phyloP scores from a whole-genome alignment of 345 rosid species.

The Cochlearia excelsa region DNA sequence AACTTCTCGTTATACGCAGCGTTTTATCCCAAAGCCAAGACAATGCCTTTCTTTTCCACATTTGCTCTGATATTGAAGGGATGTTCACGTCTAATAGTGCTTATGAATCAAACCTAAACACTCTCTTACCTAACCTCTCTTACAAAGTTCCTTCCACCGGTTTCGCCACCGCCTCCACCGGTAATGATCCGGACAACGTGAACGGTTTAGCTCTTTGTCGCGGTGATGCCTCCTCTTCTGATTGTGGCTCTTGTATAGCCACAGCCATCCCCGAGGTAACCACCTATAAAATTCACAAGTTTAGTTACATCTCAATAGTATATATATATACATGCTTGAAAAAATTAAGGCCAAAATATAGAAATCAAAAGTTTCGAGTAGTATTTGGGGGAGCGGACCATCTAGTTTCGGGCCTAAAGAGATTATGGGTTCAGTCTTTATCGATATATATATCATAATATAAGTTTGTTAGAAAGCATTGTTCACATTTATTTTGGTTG shows the following conservation, averaged over 20 bases:
- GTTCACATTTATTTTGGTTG: no score
- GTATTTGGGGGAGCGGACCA: no score
- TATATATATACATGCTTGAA: no score
- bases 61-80: conserved; percentile 43
- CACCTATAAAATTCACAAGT: not conserved
- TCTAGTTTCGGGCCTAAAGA: no score
- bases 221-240: conserved; percentile 48
- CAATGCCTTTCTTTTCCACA: conserved; percentile 42
- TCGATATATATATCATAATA: no score
- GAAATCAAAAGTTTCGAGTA: no score
- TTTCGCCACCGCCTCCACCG: conserved; percentile 41
- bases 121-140: conserved; percentile 40
- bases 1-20: conserved; percentile 13
- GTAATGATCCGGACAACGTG: conserved; percentile 38
- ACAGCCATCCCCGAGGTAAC: conserved; percentile 46
- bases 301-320: not conserved
- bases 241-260: conserved; percentile 47
- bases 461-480: no score
- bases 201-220: conserved; percentile 59
- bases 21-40: conserved; percentile 29
- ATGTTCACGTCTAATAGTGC: conserved; percentile 41
- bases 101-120: conserved; percentile 46
- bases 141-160: conserved; percentile 46
- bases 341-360: no score
- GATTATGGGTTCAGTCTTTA: no score